Base-by-base conservation (phyloP, 2,329 filamentous ascomycete genomes). In the Alternaria sp. region DNA sequence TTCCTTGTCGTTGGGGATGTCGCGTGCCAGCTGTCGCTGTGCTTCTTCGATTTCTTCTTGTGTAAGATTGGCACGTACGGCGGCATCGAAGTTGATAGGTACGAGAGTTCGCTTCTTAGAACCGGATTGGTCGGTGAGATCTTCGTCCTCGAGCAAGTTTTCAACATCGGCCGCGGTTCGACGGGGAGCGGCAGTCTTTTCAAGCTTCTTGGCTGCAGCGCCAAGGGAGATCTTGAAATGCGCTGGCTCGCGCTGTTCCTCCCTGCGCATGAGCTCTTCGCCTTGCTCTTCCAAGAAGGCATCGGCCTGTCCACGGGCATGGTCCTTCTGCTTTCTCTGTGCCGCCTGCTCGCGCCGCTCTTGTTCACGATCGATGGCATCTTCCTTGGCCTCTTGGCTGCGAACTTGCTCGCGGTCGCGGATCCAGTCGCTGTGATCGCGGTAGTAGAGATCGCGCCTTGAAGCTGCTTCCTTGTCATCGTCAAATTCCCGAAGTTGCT, bases 101-200 rank as follows among this genome's bases (percentile, higher is more conserved):
- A 74, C 84, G 51, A 96, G 88, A 57, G 89, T 90, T 7, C 92
- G 87, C 78, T 89, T 91, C 5, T 86, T 86, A 23, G 85, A 84
- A 49, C 84, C 81, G 49, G 90, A 86, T n/a, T 82, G 82, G 62
- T 95, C 91, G 8, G 60, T 60, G 26, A 68, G 56, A 73, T 98
- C 95, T 77, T 98, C 95, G 77, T 98, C 93, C 79, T 98, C 95
- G 65, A 99, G 83, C 0, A 99, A 83, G 31, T 92, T 92, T 81
- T 98, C 95, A 54, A 99, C 92, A 74, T 99, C 95, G 56, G 93
- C 93, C 61, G 96, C 89, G 0, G 92, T 96, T 60, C 93, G 90
- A 59, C 91, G 86, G 13, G 83, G 78, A 49, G 82, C 82, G 17
- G 80, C 79, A 5, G 83, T 83, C 53, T 86, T 79, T 54, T 84